Evolutionary conservation across 192 early-diverging fungal species (phyloP).

Genomic region (Coemansia sp.): DNA sequence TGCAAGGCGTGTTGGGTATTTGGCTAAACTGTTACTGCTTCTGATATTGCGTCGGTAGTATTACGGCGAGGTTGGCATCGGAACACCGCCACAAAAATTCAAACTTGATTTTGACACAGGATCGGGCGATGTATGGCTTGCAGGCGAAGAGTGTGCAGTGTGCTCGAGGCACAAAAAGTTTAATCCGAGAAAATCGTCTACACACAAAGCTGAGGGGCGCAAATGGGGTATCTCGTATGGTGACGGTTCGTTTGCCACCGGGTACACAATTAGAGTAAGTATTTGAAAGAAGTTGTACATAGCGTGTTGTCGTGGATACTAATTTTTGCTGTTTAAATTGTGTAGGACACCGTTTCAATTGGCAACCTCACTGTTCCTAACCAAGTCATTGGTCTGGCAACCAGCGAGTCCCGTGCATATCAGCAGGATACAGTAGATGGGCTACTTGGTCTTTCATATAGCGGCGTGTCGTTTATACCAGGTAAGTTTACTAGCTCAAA

Average conservation of each 20-base stretch:
- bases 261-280: constrained; percentile 43
- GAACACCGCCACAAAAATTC: constrained; percentile 66
- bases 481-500: constrained; percentile 21
- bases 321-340: not conserved
- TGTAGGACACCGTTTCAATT: constrained; percentile 58
- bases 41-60: constrained; percentile 49
- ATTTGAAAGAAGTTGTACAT: not conserved
- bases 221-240: constrained; percentile 65
- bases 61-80: constrained; percentile 64
- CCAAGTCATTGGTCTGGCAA: constrained; percentile 64
- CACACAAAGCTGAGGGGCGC: constrained; percentile 59
- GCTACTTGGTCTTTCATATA: constrained; percentile 66
- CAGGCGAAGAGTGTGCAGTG: constrained; percentile 50
- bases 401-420: constrained; percentile 58
- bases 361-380: constrained; percentile 58
- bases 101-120: constrained; percentile 74
- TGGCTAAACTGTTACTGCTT: constrained; percentile 1
- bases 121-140: constrained; percentile 70
- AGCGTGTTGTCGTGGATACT: not conserved
- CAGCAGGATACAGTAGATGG: constrained; percentile 64
- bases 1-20: not conserved
- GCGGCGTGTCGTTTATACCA: constrained; percentile 54
- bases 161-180: constrained; percentile 55
- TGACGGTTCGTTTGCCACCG: constrained; percentile 60
- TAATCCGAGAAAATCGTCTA: constrained; percentile 55